These are phyloP conservation scores for Mucor sp. DNA, from an alignment of 371 early-diverging fungal genomes.

Conservation along the genomic window DNA sequence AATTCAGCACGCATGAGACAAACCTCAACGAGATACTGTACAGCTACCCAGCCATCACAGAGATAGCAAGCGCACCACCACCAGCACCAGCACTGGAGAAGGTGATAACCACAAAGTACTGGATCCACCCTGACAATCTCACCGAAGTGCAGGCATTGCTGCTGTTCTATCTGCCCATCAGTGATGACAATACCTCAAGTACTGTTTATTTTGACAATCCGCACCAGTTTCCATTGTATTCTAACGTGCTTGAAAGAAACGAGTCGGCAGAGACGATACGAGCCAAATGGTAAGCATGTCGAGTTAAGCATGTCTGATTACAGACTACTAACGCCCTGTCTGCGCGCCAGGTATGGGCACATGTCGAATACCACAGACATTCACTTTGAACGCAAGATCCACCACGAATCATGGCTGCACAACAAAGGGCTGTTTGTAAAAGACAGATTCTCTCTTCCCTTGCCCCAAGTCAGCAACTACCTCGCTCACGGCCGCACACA, in stretches of 20 bases:
- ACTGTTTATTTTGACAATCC: conserved; percentile 23
- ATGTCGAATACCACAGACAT: neutral
- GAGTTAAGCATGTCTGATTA: too few relatives aligned
- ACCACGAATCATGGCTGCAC: conserved; percentile 11
- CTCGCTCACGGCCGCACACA: neutral
- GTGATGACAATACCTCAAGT: neutral
- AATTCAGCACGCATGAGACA: neutral
- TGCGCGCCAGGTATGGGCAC: neutral
- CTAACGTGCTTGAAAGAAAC: conserved; percentile 19
- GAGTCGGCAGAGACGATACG: conserved; percentile 13
- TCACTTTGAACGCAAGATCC: conserved; percentile 8
- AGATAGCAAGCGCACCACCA: neutral
- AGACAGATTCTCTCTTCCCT: neutral
- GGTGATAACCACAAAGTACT: conserved; percentile 49
- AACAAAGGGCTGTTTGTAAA: conserved; percentile 1
- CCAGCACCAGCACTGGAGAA: neutral
- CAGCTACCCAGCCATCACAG: neutral
- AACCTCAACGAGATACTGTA: neutral
- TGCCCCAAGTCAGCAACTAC: neutral
- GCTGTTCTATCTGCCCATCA: conserved; percentile 15
- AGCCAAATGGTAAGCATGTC: conserved; percentile 12
- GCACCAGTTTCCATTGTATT: conserved; percentile 9
- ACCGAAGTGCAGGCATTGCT: conserved; percentile 21
- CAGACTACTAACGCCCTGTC: too few relatives aligned
- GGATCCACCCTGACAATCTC: conserved; percentile 24